Evolutionary conservation across 345 rosid genomes (phyloP).

Genomic region (Populus tremula): DNA sequence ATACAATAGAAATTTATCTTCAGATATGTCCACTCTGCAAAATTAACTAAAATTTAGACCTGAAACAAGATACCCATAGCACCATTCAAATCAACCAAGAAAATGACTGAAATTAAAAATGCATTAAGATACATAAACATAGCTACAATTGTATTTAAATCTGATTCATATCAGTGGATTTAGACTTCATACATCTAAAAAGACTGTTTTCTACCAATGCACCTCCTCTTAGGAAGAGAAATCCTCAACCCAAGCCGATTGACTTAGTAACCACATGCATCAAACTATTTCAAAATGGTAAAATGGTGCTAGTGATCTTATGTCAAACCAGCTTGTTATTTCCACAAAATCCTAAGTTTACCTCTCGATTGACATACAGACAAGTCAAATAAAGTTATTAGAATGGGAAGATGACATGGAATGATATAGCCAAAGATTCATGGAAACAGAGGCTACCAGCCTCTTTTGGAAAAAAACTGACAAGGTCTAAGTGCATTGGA

Average conservation of each 20-base stretch:
- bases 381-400: neutral
- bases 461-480: too few species aligned
- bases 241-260: neutral
- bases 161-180: slow-evolving; percentile 6
- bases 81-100: slow-evolving; percentile 7
- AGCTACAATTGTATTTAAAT: neutral
- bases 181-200: neutral
- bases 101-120: neutral
- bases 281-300: neutral
- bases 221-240: neutral
- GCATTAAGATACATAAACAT: neutral
- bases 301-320: neutral
- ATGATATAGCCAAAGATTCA: neutral
- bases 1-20: slow-evolving; percentile 72
- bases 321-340: neutral
- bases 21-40: slow-evolving; percentile 71
- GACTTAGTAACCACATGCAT: neutral
- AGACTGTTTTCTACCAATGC: neutral
- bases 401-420: neutral
- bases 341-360: neutral
- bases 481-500: neutral
- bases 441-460: neutral
- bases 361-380: neutral
- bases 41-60: slow-evolving; percentile 14
- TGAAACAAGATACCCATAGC: neutral